A percentile compares a stretch with the other conserved stretches of the same genome.
These are phyloP conservation scores for Nannizziopsis barbatae DNA, from an alignment of 2,329 filamentous ascomycete genomes.

Conservation along the genomic window DNA sequence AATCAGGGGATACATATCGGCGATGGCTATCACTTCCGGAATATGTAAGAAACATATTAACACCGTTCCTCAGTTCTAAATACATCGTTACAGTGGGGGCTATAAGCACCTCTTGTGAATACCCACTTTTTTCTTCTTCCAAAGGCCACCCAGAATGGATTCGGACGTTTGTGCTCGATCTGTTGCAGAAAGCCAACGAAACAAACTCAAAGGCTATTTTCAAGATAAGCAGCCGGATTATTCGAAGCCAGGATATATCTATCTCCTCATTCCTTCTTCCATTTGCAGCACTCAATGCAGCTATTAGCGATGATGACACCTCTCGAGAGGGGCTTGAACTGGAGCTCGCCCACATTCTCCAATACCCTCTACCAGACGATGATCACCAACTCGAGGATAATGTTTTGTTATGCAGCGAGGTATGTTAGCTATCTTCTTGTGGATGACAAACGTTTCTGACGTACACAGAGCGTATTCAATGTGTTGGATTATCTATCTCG, in stretches of 20 bases:
- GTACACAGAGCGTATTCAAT: slow-evolving; percentile 64
- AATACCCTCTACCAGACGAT: slow-evolving; percentile 45
- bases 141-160: slow-evolving; percentile 73
- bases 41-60: slow-evolving; percentile 65
- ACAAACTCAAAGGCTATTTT: slow-evolving; percentile 67
- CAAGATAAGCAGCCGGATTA: slow-evolving; percentile 65
- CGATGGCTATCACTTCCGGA: slow-evolving; percentile 73
- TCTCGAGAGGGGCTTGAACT: slow-evolving; percentile 55
- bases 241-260: slow-evolving; percentile 72
- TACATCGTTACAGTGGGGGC: slow-evolving; percentile 60
- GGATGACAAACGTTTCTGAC: slow-evolving; percentile 9
- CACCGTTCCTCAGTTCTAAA: slow-evolving; percentile 74
- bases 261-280: slow-evolving; percentile 83
- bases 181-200: slow-evolving; percentile 67
- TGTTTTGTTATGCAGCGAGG: slow-evolving; percentile 76
- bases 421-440: slow-evolving; percentile 33
- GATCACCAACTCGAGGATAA: slow-evolving; percentile 57
- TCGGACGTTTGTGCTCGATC: slow-evolving; percentile 64
- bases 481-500: slow-evolving; percentile 83
- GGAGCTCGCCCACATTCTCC: slow-evolving; percentile 66
- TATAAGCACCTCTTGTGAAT: slow-evolving; percentile 45
- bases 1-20: slow-evolving; percentile 51
- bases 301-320: slow-evolving; percentile 58
- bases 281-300: slow-evolving; percentile 71
- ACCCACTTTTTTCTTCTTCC: slow-evolving; percentile 64